Percentiles rank a stretch among this genome's conserved stretches.
Conservation (phyloP, 305 asterid species). For the Striga hermonthica region DNA sequence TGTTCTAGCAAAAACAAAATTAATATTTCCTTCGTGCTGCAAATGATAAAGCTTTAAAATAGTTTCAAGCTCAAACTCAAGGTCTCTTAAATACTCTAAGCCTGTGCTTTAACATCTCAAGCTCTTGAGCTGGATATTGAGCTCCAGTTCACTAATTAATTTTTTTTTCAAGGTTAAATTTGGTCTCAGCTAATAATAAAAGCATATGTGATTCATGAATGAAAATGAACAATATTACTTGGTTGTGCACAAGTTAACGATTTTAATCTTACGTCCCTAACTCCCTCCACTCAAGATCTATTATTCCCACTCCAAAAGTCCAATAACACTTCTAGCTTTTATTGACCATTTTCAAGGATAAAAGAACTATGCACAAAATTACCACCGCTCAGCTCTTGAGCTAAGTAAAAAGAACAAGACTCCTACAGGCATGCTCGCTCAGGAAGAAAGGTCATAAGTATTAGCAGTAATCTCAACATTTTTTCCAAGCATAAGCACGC, state of each 20-base stretch:
- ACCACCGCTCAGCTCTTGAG: too few relatives aligned
- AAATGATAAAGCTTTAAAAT: neutral
- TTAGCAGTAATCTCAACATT: too few relatives aligned
- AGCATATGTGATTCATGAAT: neutral
- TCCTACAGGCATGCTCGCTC: too few relatives aligned
- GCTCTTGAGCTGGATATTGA: neutral
- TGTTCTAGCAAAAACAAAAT: neutral
- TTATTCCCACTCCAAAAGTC: neutral
- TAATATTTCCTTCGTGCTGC: neutral
- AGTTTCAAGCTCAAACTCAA: neutral
- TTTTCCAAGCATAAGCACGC: too few relatives aligned
- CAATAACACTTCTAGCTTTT: neutral
- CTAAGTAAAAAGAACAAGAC: too few relatives aligned
- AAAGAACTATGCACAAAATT: too few relatives aligned
- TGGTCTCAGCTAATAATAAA: neutral
- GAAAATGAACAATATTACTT: neutral
- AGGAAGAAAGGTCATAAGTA: too few relatives aligned
- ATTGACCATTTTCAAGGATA: neutral
- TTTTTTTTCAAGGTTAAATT: neutral
- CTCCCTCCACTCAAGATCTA: neutral
- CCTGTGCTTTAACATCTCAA: neutral
- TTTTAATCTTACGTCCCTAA: neutral
- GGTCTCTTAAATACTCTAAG: neutral
- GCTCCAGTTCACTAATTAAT: neutral
- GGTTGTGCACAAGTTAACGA: neutral